Conservation (phyloP, 1,284 basidiomycete genomes). For the Chalciporus piperatoides region DNA sequence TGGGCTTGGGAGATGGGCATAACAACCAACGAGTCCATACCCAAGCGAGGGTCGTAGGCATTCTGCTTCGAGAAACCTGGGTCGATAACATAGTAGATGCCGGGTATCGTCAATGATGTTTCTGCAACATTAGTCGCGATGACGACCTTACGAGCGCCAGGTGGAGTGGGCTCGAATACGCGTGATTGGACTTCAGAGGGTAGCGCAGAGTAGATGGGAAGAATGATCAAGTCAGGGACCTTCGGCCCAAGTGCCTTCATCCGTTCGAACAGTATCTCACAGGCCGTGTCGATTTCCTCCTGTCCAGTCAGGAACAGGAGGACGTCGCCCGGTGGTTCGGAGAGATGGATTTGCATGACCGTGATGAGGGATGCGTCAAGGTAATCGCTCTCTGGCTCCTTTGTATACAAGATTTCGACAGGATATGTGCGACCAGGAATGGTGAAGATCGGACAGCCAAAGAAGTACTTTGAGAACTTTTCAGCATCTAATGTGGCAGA, state of each 20-base stretch:
- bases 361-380: slow-evolving; percentile 97
- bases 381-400: slow-evolving; percentile 98
- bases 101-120: slow-evolving; percentile 96
- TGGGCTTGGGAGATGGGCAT: slow-evolving; percentile 99
- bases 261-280: slow-evolving; percentile 95
- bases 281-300: slow-evolving; percentile 97
- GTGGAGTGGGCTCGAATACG: slow-evolving; percentile 97
- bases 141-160: slow-evolving; percentile 95
- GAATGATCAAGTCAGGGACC: slow-evolving; percentile 93
- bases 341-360: slow-evolving; percentile 98
- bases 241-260: slow-evolving; percentile 98
- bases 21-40: slow-evolving; percentile 98
- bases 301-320: slow-evolving; percentile 98
- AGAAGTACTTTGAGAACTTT: slow-evolving; percentile 99
- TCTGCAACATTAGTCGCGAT: slow-evolving; percentile 99
- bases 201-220: slow-evolving; percentile 96
- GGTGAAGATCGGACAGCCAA: slow-evolving; percentile 98
- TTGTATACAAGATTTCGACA: slow-evolving; percentile 96
- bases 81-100: slow-evolving; percentile 98
- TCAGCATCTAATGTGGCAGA: slow-evolving; percentile 99
- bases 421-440: slow-evolving; percentile 99
- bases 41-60: slow-evolving; percentile 94
- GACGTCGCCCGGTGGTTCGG: slow-evolving; percentile 95
- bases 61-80: slow-evolving; percentile 99
- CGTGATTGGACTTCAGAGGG: slow-evolving; percentile 97